These are phyloP conservation scores for bread wheat (Triticum aestivum) DNA, from an alignment of 176 grass and related monocot species.

Conservation along the genomic window DNA sequence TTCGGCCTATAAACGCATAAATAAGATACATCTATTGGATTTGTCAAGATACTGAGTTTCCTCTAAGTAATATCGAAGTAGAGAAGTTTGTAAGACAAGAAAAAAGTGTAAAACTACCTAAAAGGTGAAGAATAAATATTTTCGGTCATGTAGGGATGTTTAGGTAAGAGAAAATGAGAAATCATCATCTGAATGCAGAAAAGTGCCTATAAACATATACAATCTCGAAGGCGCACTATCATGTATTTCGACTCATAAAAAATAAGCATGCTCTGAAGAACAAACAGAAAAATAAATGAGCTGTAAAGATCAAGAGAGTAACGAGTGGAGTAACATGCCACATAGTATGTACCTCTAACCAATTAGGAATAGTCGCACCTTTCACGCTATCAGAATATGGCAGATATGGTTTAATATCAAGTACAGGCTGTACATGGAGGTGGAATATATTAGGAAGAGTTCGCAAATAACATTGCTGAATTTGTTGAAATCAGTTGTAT, in stretches of 20 bases:
- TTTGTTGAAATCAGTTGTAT: background rate
- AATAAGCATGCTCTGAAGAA: background rate
- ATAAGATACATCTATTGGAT: background rate
- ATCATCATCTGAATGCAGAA: background rate
- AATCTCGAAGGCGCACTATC: background rate
- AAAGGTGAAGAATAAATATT: background rate
- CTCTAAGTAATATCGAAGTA: background rate
- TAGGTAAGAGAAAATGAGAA: background rate
- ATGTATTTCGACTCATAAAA: background rate
- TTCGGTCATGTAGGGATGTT: background rate
- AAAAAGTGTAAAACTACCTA: background rate
- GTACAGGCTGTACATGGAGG: slow-evolving; percentile 70
- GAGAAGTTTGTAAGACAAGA: background rate
- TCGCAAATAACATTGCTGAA: slow-evolving; percentile 29
- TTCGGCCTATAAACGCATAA: background rate
- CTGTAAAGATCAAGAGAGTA: slow-evolving; percentile 1
- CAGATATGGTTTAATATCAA: slow-evolving; percentile 98
- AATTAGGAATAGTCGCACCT: slow-evolving; percentile 55
- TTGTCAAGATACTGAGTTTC: background rate
- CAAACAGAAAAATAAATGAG: background rate
- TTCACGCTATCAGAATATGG: slow-evolving; percentile 81
- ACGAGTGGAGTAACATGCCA: background rate
- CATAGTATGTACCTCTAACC: slow-evolving; percentile 63
- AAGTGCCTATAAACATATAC: background rate
- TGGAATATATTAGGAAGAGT: slow-evolving; percentile 40